Evolutionary conservation across 2,329 filamentous ascomycete genomes (phyloP).

Genomic region (Cyanodermella asteris): DNA sequence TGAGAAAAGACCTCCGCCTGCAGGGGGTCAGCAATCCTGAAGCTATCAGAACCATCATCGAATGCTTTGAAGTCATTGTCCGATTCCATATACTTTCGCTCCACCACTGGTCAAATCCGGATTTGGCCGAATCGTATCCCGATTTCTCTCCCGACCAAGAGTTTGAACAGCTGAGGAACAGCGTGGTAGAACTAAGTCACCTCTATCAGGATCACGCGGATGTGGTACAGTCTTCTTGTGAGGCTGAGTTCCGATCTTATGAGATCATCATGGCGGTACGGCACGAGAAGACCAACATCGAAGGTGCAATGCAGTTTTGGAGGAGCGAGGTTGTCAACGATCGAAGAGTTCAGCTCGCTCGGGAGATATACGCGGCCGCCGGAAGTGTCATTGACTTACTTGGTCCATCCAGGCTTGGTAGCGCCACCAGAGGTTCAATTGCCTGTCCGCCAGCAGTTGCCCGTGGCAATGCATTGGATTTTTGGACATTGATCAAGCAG

Average conservation of each 20-base stretch:
- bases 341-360: conserved; percentile 30
- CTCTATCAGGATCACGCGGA: conserved; percentile 35
- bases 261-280: conserved; percentile 35
- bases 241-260: conserved; percentile 43
- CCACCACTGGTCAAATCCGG: conserved; percentile 32
- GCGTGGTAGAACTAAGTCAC: conserved; percentile 36
- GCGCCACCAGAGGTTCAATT: no score
- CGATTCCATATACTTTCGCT: conserved; percentile 41
- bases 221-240: conserved; percentile 29
- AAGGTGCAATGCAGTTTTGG: conserved; percentile 35
- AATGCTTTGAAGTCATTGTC: conserved; percentile 39
- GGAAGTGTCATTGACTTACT: no score
- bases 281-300: conserved; percentile 29
- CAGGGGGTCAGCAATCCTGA: conserved; percentile 34
- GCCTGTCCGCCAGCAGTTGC: no score
- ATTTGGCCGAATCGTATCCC: conserved; percentile 24
- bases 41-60: conserved; percentile 35
- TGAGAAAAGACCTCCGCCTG: conserved; percentile 43
- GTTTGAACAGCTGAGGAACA: conserved; percentile 41
- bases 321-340: conserved; percentile 27
- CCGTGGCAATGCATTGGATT: no score
- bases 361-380: conserved; percentile 34
- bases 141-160: conserved; percentile 38
- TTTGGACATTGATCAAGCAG: no score
- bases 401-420: no score